These are phyloP conservation scores for Ophiognomonia clavigignenti-juglandacearum DNA, from an alignment of 2,329 filamentous ascomycete genomes.

Conservation along the genomic window DNA sequence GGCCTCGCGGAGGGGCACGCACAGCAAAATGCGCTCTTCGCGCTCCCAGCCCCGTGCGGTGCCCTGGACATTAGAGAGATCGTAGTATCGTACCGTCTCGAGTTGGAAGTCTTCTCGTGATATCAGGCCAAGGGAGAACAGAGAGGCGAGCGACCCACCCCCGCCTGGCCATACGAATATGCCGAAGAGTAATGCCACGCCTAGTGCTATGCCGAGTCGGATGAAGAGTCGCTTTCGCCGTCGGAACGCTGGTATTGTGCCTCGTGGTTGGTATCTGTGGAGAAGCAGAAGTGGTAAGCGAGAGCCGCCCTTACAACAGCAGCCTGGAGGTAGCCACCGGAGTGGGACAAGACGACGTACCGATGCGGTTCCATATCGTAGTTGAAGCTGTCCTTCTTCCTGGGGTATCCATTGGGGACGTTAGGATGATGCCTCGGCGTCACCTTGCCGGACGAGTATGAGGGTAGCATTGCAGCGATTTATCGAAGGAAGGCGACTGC, in stretches of 20 bases:
- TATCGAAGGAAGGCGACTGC: conserved; percentile 7
- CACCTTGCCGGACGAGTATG: conserved; percentile 60
- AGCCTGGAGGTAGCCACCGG: not conserved
- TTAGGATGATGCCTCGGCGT: conserved; percentile 77
- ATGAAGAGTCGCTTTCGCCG: conserved; percentile 69
- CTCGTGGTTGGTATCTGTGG: conserved; percentile 76
- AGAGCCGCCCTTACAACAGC: not conserved
- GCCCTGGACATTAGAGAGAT: conserved; percentile 85
- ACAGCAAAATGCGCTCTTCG: conserved; percentile 91
- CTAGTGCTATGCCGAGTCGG: conserved; percentile 56
- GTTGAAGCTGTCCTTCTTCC: conserved; percentile 50
- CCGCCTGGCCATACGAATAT: conserved; percentile 67
- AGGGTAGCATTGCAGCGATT: conserved; percentile 54
- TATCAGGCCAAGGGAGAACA: conserved; percentile 65
- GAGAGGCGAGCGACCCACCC: conserved; percentile 52
- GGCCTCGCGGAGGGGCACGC: conserved; percentile 89
- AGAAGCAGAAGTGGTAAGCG: conserved; percentile 17
- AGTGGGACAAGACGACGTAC: conserved; percentile 44
- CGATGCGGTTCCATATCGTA: conserved; percentile 88
- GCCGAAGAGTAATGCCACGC: conserved; percentile 60
- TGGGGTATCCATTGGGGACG: conserved; percentile 79
- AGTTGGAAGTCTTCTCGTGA: conserved; percentile 71
- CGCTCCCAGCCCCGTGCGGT: conserved; percentile 92
- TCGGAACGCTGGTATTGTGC: conserved; percentile 65
- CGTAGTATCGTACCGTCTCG: conserved; percentile 95